Evolutionary conservation across 805 yeast genomes (phyloP).

Genomic region (Priceomyces carsonii): DNA sequence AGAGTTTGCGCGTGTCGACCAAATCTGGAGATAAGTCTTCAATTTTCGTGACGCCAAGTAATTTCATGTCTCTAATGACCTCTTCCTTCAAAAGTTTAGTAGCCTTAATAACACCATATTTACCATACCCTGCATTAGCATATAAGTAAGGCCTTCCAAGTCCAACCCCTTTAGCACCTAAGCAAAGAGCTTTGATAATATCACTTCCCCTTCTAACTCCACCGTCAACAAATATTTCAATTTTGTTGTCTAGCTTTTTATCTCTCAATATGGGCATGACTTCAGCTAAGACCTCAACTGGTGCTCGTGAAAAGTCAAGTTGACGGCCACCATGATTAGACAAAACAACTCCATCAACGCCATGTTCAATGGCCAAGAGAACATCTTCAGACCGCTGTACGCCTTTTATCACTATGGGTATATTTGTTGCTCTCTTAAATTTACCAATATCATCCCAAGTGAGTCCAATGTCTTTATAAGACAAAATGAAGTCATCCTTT

Average conservation of each 20-base stretch:
- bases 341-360: conserved; percentile 72
- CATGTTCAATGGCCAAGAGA: conserved; percentile 66
- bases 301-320: conserved; percentile 77
- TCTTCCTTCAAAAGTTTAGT: conserved; percentile 68
- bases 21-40: conserved; percentile 45
- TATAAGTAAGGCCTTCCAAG: conserved; percentile 67
- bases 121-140: conserved; percentile 64
- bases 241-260: conserved; percentile 45
- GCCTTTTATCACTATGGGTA: conserved; percentile 65
- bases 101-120: conserved; percentile 60
- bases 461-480: conserved; percentile 15
- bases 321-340: conserved; percentile 93
- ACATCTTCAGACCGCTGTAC: conserved; percentile 82
- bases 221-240: conserved; percentile 63
- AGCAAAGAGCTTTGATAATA: conserved; percentile 61
- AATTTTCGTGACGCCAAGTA: conserved; percentile 70
- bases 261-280: conserved; percentile 54
- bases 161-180: conserved; percentile 73
- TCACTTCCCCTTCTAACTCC: conserved; percentile 72
- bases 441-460: conserved; percentile 33
- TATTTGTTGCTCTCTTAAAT: conserved; percentile 30
- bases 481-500: conserved; percentile 15
- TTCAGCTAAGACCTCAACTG: conserved; percentile 73
- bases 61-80: conserved; percentile 74
- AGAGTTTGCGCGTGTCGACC: conserved; percentile 11